Base-by-base conservation (phyloP, 371 early-diverging fungal genomes). In the Mortierella sp. region DNA sequence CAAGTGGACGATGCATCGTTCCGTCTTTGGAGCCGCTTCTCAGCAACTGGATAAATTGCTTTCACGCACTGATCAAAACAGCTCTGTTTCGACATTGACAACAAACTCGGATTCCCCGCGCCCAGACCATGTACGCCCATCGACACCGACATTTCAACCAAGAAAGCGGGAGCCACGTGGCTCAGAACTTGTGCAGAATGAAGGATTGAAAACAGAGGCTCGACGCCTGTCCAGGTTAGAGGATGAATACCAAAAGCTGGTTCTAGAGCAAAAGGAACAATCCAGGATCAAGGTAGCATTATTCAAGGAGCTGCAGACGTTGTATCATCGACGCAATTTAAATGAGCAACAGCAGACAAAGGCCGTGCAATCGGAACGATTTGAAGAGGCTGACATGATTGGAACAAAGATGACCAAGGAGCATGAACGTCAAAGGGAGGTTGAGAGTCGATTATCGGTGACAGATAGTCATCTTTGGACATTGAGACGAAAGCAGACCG, bases 291-390 rank as follows among this genome's bases (percentile, higher is more conserved):
- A 69, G 47, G 12, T 59, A 15, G 70, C 66, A 26, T 53, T 72
- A 15, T 55, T 60, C 56, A 64, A 65, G 30, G 79, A 79, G 26
- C 30, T 79, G 7, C 52, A 69, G 5, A 68, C 69, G 45, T 65
- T 79, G 0, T 79, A 79, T 53, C 66, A 70, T 29, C 62, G 72
- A 3, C 57, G 67, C 3, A 79, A 73, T n/a, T 65, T 44, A 9
- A 62, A 57, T 25, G 73, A 73, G 14, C 14, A 25, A n/a, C 56
- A 59, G 44, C 79, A 79, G 28, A 70, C 60, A 18, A 51, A 62
- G 6, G 72, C 79, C 2, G 69, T 56, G 0, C 53, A 26, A n/a
- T 30, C 51, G 47, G 79, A 79, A n/a, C 61, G 62, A 6, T 79
- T 72, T 51, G 79, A 72, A 15, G 70, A 69, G 18, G 79, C 79